A percentile compares a stretch with the other conserved stretches of the same genome.
These are phyloP conservation scores for Talaromyces borbonicus DNA, from an alignment of 495 filamentous ascomycete species.

Conservation along the genomic window DNA sequence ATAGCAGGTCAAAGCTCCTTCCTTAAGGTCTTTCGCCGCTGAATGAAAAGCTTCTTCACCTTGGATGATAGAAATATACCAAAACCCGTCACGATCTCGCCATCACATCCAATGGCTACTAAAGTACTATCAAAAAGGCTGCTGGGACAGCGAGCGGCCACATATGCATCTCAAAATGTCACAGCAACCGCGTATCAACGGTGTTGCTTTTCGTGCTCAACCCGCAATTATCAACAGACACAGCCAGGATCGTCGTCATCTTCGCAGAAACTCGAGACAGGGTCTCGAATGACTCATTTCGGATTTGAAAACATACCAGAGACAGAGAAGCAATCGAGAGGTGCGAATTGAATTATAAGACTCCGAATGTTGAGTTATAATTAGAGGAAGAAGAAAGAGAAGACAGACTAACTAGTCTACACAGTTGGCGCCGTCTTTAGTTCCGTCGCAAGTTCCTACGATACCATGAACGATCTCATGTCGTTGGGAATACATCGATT, in stretches of 20 bases:
- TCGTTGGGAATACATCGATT: slow-evolving; percentile 91
- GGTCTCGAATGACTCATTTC: slow-evolving; percentile 76
- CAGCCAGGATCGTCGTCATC: no score
- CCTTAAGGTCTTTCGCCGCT: no score
- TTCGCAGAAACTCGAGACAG: slow-evolving; percentile 31
- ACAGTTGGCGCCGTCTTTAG: slow-evolving; percentile 85
- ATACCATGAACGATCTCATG: slow-evolving; percentile 99
- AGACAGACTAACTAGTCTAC: slow-evolving; percentile 6
- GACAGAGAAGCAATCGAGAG: slow-evolving; percentile 66
- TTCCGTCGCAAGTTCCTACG: slow-evolving; percentile 84
- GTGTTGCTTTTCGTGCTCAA: slow-evolving; percentile 47
- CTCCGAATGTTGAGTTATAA: no score
- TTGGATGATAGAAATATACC: background rate
- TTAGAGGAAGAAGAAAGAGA: background rate
- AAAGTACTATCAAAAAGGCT: slow-evolving; percentile 30
- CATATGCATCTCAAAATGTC: slow-evolving; percentile 17
- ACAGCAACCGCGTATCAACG: slow-evolving; percentile 24
- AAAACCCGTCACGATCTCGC: background rate
- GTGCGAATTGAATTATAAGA: no score
- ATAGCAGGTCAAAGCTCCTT: slow-evolving; percentile 1
- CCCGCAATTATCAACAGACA: slow-evolving; percentile 21
- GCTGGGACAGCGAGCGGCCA: slow-evolving; percentile 20
- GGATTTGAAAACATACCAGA: slow-evolving; percentile 84
- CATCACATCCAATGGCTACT: slow-evolving; percentile 3
- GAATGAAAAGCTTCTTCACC: background rate